Conservation (phyloP, 2,329 filamentous ascomycete genomes). For the Colletotrichum chlorophyti region DNA sequence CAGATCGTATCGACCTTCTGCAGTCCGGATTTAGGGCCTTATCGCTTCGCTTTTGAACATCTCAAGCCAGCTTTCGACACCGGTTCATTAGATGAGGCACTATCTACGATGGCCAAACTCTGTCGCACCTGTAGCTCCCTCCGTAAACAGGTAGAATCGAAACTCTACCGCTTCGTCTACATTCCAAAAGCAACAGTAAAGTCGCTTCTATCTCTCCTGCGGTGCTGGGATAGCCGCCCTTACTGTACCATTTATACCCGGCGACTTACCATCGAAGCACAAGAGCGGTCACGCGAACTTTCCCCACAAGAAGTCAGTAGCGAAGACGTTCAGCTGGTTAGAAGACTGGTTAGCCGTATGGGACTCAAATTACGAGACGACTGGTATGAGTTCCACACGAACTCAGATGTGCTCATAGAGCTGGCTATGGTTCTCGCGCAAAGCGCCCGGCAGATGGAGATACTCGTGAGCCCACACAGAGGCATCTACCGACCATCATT, state of each 20-base stretch:
- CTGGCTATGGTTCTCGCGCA: conserved; percentile 4
- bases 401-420: conserved; percentile 9
- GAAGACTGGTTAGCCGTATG: neutral
- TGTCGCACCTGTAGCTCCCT: conserved; percentile 7
- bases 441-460: neutral
- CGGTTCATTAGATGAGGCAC: neutral
- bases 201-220: neutral
- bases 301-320: neutral
- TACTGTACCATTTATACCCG: neutral
- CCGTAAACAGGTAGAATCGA: neutral
- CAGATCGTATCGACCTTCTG: no score
- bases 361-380: neutral
- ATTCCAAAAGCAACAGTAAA: neutral
- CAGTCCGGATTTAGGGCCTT: no score
- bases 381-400: conserved; percentile 14
- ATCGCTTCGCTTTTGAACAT: conserved; percentile 8
- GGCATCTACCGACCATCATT: conserved; percentile 17
- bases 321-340: neutral
- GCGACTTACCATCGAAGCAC: conserved; percentile 5
- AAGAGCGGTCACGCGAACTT: neutral
- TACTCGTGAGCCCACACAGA: neutral
- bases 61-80: neutral
- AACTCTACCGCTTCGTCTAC: conserved; percentile 1
- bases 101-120: conserved; percentile 7
- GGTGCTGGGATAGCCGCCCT: conserved; percentile 6